phyloP scores from a whole-genome alignment of 2,329 filamentous ascomycete species.

The Dendrostoma leiphaemia region DNA sequence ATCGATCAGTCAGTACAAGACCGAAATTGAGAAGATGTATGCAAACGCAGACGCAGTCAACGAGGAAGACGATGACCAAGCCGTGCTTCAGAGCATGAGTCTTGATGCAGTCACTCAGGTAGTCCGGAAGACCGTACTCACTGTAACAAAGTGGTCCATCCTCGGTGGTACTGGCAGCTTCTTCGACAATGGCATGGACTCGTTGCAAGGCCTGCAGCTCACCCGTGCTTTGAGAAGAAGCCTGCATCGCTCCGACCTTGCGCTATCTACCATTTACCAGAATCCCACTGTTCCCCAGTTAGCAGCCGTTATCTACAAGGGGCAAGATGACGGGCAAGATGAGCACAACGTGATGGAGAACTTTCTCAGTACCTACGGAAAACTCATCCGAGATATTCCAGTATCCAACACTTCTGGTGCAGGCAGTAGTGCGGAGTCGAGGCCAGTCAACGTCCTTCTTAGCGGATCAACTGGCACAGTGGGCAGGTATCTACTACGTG shows the following conservation, averaged over 20 bases:
- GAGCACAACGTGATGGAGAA: conserved; percentile 19
- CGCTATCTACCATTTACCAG: conserved; percentile 19
- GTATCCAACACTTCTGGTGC: no score
- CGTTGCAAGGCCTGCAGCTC: conserved; percentile 19
- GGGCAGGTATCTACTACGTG: conserved; percentile 22
- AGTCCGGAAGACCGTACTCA: no score
- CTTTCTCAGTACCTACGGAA: conserved; percentile 20
- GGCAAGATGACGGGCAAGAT: conserved; percentile 4
- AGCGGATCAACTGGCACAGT: conserved; percentile 28
- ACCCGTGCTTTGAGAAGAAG: conserved; percentile 16
- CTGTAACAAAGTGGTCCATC: no score
- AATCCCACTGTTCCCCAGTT: conserved; percentile 22
- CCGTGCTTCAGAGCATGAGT: no score
- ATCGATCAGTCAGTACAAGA: no score
- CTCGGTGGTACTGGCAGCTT: conserved; percentile 11
- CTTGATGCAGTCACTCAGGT: no score
- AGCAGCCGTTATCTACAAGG: conserved; percentile 9
- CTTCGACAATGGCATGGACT: conserved; percentile 21
- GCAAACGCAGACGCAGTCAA: no score
- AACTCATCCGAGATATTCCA: no score
- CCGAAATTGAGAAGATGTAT: no score
- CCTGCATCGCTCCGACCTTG: conserved; percentile 6
- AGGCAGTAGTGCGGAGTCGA: no score
- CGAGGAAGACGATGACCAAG: no score
- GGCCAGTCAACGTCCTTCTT: conserved; percentile 21